Evolutionary conservation across 2,329 filamentous ascomycete species (phyloP).

Genomic region (Boeremia exigua): DNA sequence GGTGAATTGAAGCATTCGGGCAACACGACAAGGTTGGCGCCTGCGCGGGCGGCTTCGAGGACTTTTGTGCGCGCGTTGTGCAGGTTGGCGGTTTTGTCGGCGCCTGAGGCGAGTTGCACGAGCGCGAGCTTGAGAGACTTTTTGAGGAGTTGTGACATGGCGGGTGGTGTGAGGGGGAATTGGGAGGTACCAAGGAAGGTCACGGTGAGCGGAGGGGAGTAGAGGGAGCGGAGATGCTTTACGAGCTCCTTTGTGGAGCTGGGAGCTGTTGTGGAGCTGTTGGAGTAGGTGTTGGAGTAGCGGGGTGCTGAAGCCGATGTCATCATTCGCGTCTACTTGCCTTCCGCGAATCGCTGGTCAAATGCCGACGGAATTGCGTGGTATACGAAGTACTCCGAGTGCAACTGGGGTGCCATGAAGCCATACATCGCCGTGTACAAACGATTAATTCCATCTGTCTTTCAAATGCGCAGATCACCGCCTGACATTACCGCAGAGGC

Average conservation of each 20-base stretch:
- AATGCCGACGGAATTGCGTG: slow-evolving; percentile 2
- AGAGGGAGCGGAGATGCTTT: neutral
- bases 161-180: neutral
- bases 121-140: slow-evolving; percentile 49
- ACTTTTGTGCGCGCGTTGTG: slow-evolving; percentile 80
- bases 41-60: slow-evolving; percentile 74
- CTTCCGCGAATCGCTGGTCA: neutral
- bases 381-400: neutral
- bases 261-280: slow-evolving; percentile 4
- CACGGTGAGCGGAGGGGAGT: no score
- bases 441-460: neutral
- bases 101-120: slow-evolving; percentile 57
- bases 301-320: slow-evolving; percentile 3
- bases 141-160: slow-evolving; percentile 43
- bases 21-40: slow-evolving; percentile 86
- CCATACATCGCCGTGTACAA: neutral
- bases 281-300: slow-evolving; percentile 15
- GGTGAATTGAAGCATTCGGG: slow-evolving; percentile 99
- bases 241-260: slow-evolving; percentile 6
- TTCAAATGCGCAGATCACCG: no score
- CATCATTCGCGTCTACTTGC: slow-evolving; percentile 8
- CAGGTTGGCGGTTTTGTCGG: slow-evolving; percentile 88
- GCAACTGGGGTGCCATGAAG: neutral
- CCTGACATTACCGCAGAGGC: no score
- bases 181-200: neutral